Evolutionary conservation across 768 basidiomycete species (phyloP).

Genomic region (Serendipita vermifera): DNA sequence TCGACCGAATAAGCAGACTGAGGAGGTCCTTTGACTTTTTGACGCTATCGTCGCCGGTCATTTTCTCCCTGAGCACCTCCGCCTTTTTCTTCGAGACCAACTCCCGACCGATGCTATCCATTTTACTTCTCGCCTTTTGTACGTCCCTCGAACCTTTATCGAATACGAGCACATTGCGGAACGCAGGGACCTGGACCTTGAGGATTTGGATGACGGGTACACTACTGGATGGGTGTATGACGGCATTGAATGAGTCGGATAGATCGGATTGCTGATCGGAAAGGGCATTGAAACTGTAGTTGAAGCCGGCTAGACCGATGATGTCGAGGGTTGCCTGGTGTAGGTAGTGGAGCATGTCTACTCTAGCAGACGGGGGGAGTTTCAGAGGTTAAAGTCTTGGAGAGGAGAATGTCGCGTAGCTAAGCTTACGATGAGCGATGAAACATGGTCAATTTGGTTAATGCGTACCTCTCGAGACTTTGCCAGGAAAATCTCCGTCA

Average conservation of each 20-base stretch:
- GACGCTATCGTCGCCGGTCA: no score
- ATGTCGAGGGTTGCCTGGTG: not conserved
- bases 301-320: not conserved
- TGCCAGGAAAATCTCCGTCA: not conserved
- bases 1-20: constrained; percentile 14
- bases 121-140: not conserved
- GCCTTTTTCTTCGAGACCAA: not conserved
- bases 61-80: not conserved
- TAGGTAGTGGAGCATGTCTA: not conserved
- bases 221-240: not conserved
- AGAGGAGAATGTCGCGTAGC: no score
- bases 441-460: not conserved
- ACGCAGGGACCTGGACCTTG: not conserved
- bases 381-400: no score
- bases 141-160: not conserved
- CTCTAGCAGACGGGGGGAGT: constrained; percentile 10
- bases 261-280: not conserved
- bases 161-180: not conserved
- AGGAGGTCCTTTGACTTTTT: constrained; percentile 17
- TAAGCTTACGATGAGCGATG: not conserved
- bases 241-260: not conserved
- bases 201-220: not conserved
- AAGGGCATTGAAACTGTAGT: not conserved
- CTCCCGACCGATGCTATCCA: not conserved
- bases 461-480: not conserved